Conservation (phyloP, 768 basidiomycete genomes). For the Hericium rajendrae region DNA sequence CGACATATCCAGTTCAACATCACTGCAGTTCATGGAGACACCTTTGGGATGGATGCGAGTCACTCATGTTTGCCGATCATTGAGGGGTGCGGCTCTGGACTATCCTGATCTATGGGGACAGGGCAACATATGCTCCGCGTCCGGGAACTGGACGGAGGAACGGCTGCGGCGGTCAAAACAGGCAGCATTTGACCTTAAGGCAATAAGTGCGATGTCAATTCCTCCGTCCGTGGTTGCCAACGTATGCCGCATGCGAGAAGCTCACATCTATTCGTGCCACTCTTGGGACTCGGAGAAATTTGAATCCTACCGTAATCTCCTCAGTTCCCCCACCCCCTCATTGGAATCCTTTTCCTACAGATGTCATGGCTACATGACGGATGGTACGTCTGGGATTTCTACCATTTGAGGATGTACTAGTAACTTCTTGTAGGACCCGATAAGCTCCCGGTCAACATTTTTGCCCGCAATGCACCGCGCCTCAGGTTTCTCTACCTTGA, state of each 20-base stretch:
- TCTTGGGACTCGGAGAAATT: not conserved
- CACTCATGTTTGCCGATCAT: not conserved
- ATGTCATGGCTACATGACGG: not conserved
- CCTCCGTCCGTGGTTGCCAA: not conserved
- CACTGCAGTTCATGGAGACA: not conserved
- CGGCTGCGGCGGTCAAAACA: not conserved
- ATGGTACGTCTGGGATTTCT: too few relatives aligned
- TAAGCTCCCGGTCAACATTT: not conserved
- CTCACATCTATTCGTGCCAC: not conserved
- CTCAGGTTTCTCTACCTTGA: not conserved
- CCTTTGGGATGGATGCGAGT: not conserved
- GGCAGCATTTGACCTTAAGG: not conserved
- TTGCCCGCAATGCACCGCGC: not conserved
- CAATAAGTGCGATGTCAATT: too few relatives aligned
- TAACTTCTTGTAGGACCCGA: not conserved
- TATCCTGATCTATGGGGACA: not conserved
- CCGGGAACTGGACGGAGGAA: not conserved
- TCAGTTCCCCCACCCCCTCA: not conserved
- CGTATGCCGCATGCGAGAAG: too few relatives aligned
- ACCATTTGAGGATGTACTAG: not conserved
- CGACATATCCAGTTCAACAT: not conserved
- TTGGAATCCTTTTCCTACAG: not conserved
- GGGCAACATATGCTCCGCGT: not conserved
- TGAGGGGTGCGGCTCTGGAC: not conserved
- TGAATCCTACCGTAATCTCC: too few relatives aligned